Base-by-base conservation (phyloP, 2,329 filamentous ascomycete genomes). In the Colletotrichum simmondsii region DNA sequence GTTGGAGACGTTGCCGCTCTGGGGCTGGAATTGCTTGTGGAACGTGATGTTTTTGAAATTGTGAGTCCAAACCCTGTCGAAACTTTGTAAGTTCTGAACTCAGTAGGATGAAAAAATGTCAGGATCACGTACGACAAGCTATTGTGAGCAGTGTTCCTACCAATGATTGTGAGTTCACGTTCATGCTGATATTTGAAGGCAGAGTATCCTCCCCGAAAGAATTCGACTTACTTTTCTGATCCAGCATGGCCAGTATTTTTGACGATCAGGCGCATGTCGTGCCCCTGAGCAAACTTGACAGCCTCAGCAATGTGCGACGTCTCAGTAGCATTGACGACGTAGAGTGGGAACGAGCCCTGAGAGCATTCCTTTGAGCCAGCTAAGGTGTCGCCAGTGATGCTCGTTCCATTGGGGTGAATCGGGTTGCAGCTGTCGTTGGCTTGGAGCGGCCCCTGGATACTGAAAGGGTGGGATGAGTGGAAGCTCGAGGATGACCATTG, bases 401-500 rank as follows among this genome's bases (percentile, higher is more conserved):
- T 71, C 2, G 75, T 77, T 2, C 80, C 81, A 16, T 82, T 79
- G 61, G 83, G 26, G 3, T 79, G 79, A 67, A 82, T 83, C 0
- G 83, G 81, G n/a, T 81, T 78, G 64, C 83, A 85, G 26, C 76
- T 79, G n/a, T 78, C 74, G 68, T 83, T 84, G 24, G 80, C 77
- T 61, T 80, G 83, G 30, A 32, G 30, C 30, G 46, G 65, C 26
- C 1, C n/a, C 19, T 6, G 54, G 26, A 68, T 46, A 37, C 56
- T 61, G 2, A 46, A 46, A 11, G 65, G 56, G 12, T 68, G 30
- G 8, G 65, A 53, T 8, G 72, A 2, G 81, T 84, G 5, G 81
- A 84, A 4, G 81, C 80, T 1, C 78, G 82, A 28, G 75, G 66
- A 56, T 79, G 76, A 75, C 82, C 83, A 85, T 58, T 78, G 72